Base-by-base conservation (phyloP, 805 yeast genomes). In the Candida railenensis region DNA sequence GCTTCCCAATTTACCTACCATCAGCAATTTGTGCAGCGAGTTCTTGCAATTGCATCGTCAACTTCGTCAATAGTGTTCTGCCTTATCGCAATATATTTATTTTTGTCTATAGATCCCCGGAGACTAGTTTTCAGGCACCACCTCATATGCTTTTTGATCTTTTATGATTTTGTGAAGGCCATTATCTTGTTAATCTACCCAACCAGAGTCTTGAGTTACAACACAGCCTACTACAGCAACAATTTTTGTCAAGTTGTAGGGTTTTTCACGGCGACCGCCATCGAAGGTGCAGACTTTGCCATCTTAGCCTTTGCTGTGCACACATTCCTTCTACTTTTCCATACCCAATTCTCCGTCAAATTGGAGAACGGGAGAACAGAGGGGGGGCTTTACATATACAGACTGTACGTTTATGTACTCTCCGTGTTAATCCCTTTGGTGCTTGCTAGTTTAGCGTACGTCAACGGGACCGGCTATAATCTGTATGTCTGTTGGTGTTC, bases 211-310 rank as follows among this genome's bases (percentile, higher is more conserved):
- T 58, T 80, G 20, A 58, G 74, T 5, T 69, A 68, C 34, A 56
- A 61, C 20, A 50, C 65, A 8, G 66, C 81, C 5, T 81, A 80
- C 59, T 75, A 72, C 45, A 72, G 71, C 53, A 65, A 70, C 34
- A 63, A 61, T 25, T 80, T 85, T 58, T 80, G 84, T 55, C 80
- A 83, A 57, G 78, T 81, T 3, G 76, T 85, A 32, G 96, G 96
- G 2, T 89, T 87, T 72, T 82, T 88, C 63, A 86, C 96, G 1
- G 87, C 91, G 2, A 74, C 83, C 34, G 76, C 89, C 19, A 85
- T 87, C 12, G 95, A 88, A 63, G 96, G 96, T 18, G 89, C 91
- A 1, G 97, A 90, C 64, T 59, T 89, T 32, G 90, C 94, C 15
- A 90, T 89, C 44, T 68, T 89, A 28, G 76, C 85, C 32, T 86